These are phyloP conservation scores for Botrytis cinerea DNA, from an alignment of 2,329 filamentous ascomycete genomes.

Conservation along the genomic window DNA sequence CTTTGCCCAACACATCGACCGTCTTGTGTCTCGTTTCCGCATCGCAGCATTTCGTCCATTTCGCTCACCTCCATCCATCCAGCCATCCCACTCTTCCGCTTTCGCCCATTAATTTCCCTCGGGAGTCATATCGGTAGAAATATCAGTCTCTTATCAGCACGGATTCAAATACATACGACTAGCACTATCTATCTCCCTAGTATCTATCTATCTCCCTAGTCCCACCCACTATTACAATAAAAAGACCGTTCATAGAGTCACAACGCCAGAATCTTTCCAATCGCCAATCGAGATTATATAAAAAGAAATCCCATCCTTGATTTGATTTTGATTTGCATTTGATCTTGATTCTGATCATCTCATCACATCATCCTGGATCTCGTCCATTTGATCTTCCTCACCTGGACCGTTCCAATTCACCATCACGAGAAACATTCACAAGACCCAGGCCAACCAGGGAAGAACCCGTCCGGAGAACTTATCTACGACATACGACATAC, in stretches of 20 bases:
- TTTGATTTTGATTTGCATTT: not conserved
- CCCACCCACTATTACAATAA: not conserved
- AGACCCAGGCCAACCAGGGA: constrained; percentile 5
- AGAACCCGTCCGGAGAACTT: not conserved
- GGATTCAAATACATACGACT: not conserved
- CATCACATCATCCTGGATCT: not conserved
- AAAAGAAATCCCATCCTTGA: not conserved
- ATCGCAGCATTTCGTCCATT: not conserved
- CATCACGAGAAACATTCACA: constrained; percentile 25
- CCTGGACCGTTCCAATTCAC: constrained; percentile 4
- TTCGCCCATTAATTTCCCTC: constrained; percentile 6
- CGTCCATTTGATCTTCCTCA: not conserved
- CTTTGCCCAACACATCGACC: not conserved
- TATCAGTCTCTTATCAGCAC: constrained; percentile 16
- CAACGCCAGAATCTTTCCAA: not conserved
- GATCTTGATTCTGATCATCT: not conserved
- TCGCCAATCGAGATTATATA: constrained; percentile 1
- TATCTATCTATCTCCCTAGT: not conserved
- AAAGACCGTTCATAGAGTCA: not conserved
- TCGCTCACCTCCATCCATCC: not conserved
- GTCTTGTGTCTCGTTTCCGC: not conserved
- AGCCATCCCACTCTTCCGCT: constrained; percentile 18
- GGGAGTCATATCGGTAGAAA: constrained; percentile 8
- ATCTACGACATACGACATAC: not conserved
- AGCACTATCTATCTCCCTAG: not conserved